Conservation (phyloP, 78 protist species). For the Polysphondylium violaceum region DNA sequence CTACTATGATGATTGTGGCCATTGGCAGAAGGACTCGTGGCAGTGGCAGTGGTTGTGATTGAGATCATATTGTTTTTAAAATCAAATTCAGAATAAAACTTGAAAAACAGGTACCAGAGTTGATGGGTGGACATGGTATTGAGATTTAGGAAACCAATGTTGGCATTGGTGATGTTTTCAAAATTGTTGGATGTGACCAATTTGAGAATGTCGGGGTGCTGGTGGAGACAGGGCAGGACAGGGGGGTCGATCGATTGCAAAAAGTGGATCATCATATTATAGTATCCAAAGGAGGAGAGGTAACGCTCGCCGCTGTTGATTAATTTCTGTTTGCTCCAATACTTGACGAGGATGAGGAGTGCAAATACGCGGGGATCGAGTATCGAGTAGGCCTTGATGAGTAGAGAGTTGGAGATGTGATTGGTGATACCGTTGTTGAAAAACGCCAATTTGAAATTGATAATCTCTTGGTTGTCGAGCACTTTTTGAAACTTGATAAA, state of each 20-base stretch:
- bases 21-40: background rate
- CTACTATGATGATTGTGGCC: too few species aligned
- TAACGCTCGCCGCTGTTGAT: constrained; percentile 18
- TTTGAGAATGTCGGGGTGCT: background rate
- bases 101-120: constrained; percentile 21
- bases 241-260: constrained; percentile 20
- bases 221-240: constrained; percentile 5
- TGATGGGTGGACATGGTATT: background rate
- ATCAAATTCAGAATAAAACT: constrained; percentile 12
- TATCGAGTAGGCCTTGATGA: background rate
- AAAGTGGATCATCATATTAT: constrained; percentile 29
- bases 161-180: background rate
- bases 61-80: constrained; percentile 9
- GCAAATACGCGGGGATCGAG: constrained; percentile 13
- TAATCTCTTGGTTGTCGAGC: too few species aligned
- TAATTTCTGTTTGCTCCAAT: constrained; percentile 27
- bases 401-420: constrained; percentile 28
- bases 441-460: too few species aligned
- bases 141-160: background rate
- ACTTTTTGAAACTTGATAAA: too few species aligned
- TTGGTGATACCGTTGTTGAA: too few species aligned
- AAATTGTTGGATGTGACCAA: background rate
- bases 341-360: constrained; percentile 33
- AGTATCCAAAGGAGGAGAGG: constrained; percentile 26
- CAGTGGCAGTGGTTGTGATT: background rate